Evolutionary conservation across 1,139 yeast species (phyloP).

Genomic region (Blastobotrys illinoisensis): DNA sequence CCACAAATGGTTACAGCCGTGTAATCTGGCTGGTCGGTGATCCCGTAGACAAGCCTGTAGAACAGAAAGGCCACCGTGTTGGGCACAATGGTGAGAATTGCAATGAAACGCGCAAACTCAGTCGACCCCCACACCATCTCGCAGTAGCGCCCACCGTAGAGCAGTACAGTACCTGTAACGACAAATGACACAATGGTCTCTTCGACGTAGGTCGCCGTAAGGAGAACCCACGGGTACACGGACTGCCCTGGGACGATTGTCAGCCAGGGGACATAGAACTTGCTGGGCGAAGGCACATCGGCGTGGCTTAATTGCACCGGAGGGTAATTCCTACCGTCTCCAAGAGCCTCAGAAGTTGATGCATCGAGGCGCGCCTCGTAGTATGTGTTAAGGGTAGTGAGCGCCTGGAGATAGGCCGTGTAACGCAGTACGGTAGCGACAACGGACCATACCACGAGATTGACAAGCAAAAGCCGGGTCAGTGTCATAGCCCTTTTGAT

Average conservation of each 20-base stretch:
- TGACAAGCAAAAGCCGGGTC: conserved; percentile 33
- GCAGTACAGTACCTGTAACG: conserved; percentile 45
- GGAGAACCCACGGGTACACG: conserved; percentile 67
- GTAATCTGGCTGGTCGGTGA: conserved; percentile 8
- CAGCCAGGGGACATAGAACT: conserved; percentile 51
- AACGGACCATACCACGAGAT: conserved; percentile 32
- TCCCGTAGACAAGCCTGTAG: conserved; percentile 10
- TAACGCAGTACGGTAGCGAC: conserved; percentile 33
- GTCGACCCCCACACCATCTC: conserved; percentile 53
- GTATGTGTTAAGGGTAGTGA: conserved; percentile 11
- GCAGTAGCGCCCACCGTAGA: conserved; percentile 49
- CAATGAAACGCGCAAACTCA: conserved; percentile 56
- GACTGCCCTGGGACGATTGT: conserved; percentile 61
- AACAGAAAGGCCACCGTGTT: conserved; percentile 31
- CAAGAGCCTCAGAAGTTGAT: conserved; percentile 10
- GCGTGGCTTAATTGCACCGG: conserved; percentile 11
- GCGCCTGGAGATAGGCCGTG: conserved; percentile 23
- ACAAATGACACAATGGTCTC: conserved; percentile 47
- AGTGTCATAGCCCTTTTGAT: conserved; percentile 29
- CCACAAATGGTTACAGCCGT: conserved; percentile 52
- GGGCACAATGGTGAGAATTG: conserved; percentile 55
- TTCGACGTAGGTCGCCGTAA: conserved; percentile 70
- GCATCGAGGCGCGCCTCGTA: conserved; percentile 9
- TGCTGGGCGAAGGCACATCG: conserved; percentile 20
- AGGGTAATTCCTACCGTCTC: conserved; percentile 15